phyloP scores from a whole-genome alignment of 257 asterid genomes.

The Salvia splendens region DNA sequence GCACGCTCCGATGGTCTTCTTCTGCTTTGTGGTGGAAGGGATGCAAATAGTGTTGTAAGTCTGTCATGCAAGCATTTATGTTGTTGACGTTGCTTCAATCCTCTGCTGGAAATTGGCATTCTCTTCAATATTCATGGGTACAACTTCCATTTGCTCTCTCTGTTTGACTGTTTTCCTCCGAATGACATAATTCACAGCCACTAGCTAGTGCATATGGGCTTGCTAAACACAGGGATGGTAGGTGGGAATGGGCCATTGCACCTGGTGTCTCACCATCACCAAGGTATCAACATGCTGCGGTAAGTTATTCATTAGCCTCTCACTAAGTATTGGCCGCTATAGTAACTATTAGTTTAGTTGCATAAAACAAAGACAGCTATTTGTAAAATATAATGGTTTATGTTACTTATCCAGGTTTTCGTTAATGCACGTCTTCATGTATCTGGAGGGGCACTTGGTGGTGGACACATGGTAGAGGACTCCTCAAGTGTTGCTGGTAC shows the following conservation, averaged over 20 bases:
- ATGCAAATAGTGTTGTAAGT: conserved; percentile 90
- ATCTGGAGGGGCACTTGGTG: too few species aligned
- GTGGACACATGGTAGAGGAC: conserved; percentile 91
- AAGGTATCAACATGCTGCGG: conserved; percentile 98
- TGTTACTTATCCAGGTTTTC: conserved; percentile 53
- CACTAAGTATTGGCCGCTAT: neutral
- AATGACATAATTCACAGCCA: conserved; percentile 57
- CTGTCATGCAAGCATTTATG: conserved; percentile 23
- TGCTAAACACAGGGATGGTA: conserved; percentile 98
- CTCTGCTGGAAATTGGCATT: conserved; percentile 8
- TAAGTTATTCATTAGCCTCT: conserved; percentile 38
- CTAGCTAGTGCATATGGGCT: conserved; percentile 97
- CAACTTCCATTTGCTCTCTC: conserved; percentile 5
- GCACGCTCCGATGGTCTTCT: conserved; percentile 46
- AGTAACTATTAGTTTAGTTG: conserved; percentile 11
- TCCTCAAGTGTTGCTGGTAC: conserved; percentile 97
- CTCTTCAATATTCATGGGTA: conserved; percentile 10
- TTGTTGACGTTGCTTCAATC: neutral
- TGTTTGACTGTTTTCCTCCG: conserved; percentile 10
- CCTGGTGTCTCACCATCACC: conserved; percentile 98
- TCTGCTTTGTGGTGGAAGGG: conserved; percentile 98
- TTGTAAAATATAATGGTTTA: conserved; percentile 5
- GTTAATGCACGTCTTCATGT: too few species aligned
- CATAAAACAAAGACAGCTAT: conserved; percentile 8
- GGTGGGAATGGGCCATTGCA: conserved; percentile 99